Percentiles rank a stretch among this genome's conserved stretches.
Evolutionary conservation across 2,329 filamentous ascomycete genomes (phyloP).

Genomic region (Diplodia intermedia): DNA sequence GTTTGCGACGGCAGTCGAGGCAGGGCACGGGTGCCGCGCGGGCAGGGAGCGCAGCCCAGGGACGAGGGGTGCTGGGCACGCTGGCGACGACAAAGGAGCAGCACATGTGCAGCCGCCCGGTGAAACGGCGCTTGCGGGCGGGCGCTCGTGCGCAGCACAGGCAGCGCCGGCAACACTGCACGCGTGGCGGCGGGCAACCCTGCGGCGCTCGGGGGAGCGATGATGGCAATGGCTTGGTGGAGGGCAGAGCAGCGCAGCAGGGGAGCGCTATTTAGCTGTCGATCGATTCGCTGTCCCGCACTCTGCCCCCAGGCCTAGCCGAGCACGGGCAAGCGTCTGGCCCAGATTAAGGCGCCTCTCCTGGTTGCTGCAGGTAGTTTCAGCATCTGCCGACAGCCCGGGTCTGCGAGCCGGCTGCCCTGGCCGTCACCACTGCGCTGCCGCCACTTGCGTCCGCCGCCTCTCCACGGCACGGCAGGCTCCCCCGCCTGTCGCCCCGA

Average conservation of each 20-base stretch:
- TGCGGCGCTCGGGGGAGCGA: neutral
- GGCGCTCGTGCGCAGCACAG: conserved; percentile 12
- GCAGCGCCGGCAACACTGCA: conserved; percentile 5
- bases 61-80: conserved; percentile 3
- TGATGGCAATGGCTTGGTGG: neutral
- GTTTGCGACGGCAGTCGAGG: conserved; percentile 18
- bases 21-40: conserved; percentile 16
- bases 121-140: conserved; percentile 7
- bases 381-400: conserved; percentile 26
- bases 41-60: conserved; percentile 14
- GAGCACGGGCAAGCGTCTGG: conserved; percentile 17
- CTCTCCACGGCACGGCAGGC: neutral
- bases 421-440: too few relatives aligned
- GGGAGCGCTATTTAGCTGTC: conserved; percentile 21
- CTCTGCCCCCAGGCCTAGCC: conserved; percentile 19
- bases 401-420: conserved; percentile 6
- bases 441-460: neutral
- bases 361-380: conserved; percentile 23
- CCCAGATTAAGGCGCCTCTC: conserved; percentile 19
- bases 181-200: conserved; percentile 16
- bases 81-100: conserved; percentile 28
- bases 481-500: neutral
- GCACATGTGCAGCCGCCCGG: conserved; percentile 18
- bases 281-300: conserved; percentile 26
- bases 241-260: conserved; percentile 7